Base-by-base conservation (phyloP, 768 basidiomycete genomes). In the Suillus spraguei region DNA sequence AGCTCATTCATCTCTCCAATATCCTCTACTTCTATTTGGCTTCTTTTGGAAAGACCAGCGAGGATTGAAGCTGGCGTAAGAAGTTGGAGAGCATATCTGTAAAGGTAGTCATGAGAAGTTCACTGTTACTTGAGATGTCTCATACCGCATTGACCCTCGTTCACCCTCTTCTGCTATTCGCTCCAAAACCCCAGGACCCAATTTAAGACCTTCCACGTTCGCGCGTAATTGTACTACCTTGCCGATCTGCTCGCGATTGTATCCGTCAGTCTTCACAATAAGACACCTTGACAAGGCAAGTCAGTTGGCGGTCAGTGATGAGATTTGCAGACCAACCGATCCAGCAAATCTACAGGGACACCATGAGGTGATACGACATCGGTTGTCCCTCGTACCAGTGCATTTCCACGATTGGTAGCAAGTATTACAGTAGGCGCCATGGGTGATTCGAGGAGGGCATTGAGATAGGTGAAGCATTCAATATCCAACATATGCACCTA, bases 401-500 rank as follows among this genome's bases (percentile, higher is more conserved):
- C 85, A 67, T 95, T 90, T 4, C 97, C 97, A 24, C 97, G 86
- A 74, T 99, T 99, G 32, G 97, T 97, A 3, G 97, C 97, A 65
- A 99, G 83, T 68, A 99, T 92, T 33, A 99, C 97, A 5, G 97
- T 97, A 0, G 97, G 97, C 4, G 97, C 95, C 89, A 99, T 94
- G 3, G 93, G 88, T 0, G 95, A 95, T 77, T 99, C 97, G 53
- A 99, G 85, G 10, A 98, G 85, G 13, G 95, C 90, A 76, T 99
- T 99, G 42, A 99, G 85, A 78, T 97, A 99, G 5, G 97, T 98
- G 81, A 99, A 99, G 76, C 96, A 98, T 76, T 99, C 97, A 70
- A 99, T 96, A 75, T 99, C 97, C 64, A 99, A 88, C 97, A 99
- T 99, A 79, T 99, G 97, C 28, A 99, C 97, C 95, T 97, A 70